Percentiles rank a stretch among this genome's conserved stretches.
These are phyloP conservation scores for Taiwanofungus camphoratus DNA, from an alignment of 1,284 basidiomycete genomes.

Conservation along the genomic window DNA sequence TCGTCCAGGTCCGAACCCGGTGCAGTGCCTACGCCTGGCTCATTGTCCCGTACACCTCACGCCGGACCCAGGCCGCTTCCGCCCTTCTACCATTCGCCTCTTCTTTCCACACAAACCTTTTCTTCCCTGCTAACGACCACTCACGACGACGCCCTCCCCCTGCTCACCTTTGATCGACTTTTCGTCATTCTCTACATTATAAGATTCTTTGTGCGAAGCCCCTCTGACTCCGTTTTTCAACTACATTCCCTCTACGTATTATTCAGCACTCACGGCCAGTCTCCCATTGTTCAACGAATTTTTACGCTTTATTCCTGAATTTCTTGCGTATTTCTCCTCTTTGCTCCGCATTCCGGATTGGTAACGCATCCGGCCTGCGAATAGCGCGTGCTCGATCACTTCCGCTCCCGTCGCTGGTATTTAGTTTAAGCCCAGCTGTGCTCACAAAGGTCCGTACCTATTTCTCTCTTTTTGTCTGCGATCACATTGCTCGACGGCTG, in stretches of 20 bases:
- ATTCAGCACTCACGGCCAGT: no score
- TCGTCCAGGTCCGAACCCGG: neutral
- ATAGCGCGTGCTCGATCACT: constrained; percentile 9
- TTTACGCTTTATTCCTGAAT: neutral
- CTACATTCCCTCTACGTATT: no score
- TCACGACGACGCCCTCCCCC: neutral
- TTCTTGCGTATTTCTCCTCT: neutral
- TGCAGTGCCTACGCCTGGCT: constrained; percentile 1
- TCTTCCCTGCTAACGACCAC: neutral
- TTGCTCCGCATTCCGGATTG: neutral
- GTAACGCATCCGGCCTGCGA: neutral
- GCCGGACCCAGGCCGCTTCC: no score
- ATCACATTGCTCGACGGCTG: constrained; percentile 2
- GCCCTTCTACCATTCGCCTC: neutral
- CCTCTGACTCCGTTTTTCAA: no score
- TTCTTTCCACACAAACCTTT: neutral
- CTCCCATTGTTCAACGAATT: neutral
- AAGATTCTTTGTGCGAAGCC: neutral
- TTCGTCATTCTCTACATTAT: neutral
- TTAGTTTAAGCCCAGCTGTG: constrained; percentile 9
- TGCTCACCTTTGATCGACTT: neutral
- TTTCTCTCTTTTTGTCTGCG: constrained; percentile 2
- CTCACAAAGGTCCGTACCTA: constrained; percentile 9
- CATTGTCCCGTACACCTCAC: no score
- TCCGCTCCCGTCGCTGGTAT: constrained; percentile 8